Evolutionary conservation across 805 yeast genomes (phyloP), one percentile per base, ranked within the genome.

Genomic region (Cyberlindnera subsufficiens): DNA sequence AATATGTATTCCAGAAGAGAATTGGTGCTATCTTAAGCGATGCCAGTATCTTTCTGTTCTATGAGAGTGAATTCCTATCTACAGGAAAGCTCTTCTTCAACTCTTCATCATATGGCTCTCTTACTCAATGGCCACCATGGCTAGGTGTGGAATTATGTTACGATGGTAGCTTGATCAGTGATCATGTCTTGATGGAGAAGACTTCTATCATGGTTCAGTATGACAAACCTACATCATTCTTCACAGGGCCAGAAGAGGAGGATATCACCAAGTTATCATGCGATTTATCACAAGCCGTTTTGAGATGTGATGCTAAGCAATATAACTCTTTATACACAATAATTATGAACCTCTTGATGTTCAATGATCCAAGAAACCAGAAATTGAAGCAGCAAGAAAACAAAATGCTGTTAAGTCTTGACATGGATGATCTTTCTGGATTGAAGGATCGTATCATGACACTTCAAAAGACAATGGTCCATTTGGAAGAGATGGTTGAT

Each of bases 81-180:
- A 59, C 69, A 18, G 67, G 71, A 5, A 69, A 69, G 39, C 53
- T 71, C 9, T 67, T 71, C 29, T 71, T 74, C 51, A 72, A 75
- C 35, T 62, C 66, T 11, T 61, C 64, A 11, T 65, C 75, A 3
- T 89, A 87, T 62, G 93, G 96, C 1, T 74, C 85, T 2, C 60
- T 55, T 6, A 43, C 63, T 4, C 66, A 66, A 16, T 90, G 96
- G 97, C 96, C 96, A 3, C 95, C 96, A 0, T 90, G 96, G 88
- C 60, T 89, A 30, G 88, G 90, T 2, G 59, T 77, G 38, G 95
- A 87, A 54, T 67, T 81, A 18, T 78, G 86, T 48, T 74, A 77
- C 47, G 79, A 80, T 39, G 68, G 75, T 16, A 68, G 72, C 0
- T 54, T 71, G 2, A 62, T 78, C 45, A 55, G 64, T 10, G 68